phyloP scores from a whole-genome alignment of 2,329 filamentous ascomycete genomes.

The Colletotrichum limetticola region DNA sequence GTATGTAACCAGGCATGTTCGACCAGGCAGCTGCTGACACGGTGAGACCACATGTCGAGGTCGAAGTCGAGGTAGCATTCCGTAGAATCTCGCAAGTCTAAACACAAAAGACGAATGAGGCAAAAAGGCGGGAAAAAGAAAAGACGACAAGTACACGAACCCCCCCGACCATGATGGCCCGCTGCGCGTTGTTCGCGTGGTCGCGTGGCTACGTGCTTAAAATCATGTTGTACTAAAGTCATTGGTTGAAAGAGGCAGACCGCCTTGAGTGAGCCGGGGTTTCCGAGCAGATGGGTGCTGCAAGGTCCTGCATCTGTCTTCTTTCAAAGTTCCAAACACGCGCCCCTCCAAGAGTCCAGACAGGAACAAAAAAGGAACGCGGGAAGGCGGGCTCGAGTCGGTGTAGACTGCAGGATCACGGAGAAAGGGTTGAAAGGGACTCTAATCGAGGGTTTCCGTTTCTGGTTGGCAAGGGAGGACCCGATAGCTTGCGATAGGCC shows the following conservation, averaged over 20 bases:
- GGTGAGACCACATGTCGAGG: background rate
- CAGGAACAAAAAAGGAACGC: conserved; percentile 6
- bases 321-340: background rate
- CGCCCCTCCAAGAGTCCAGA: background rate
- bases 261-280: conserved; percentile 15
- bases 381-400: conserved; percentile 17
- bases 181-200: background rate
- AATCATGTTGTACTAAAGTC: conserved; percentile 11
- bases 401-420: background rate
- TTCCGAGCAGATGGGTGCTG: conserved; percentile 25
- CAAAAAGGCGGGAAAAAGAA: background rate
- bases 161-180: background rate
- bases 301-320: background rate
- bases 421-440: conserved; percentile 7
- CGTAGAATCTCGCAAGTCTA: background rate
- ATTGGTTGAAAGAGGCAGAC: conserved; percentile 5
- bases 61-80: background rate
- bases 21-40: background rate
- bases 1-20: conserved; percentile 23
- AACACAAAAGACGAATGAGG: background rate
- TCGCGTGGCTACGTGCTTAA: background rate
- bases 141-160: background rate
- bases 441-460: background rate
- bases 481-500: conserved; percentile 24
- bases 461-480: conserved; percentile 18